Conservation (phyloP, 2,329 filamentous ascomycete species). For the Fusarium sp. region DNA sequence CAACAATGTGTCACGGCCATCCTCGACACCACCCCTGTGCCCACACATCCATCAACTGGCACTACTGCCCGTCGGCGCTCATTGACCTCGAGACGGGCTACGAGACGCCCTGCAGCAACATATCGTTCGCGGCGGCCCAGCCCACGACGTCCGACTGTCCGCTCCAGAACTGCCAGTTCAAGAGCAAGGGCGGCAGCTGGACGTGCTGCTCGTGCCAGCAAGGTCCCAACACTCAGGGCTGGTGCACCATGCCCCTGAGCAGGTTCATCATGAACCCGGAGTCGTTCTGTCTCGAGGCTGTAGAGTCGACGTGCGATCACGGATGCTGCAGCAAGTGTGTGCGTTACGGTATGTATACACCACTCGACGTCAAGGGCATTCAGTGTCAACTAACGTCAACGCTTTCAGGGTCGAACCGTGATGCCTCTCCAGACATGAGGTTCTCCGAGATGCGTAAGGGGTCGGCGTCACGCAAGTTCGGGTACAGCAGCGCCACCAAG, state of each 20-base stretch:
- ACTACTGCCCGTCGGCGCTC: constrained; percentile 60
- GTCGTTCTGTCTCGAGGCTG: constrained; percentile 50
- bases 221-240: constrained; percentile 63
- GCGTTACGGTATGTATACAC: constrained; percentile 51
- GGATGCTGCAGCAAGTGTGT: constrained; percentile 63
- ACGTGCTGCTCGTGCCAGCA: constrained; percentile 64
- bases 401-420: constrained; percentile 47
- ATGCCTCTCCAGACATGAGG: constrained; percentile 51
- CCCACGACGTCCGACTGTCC: constrained; percentile 59
- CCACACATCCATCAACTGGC: constrained; percentile 66
- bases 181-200: constrained; percentile 62
- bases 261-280: constrained; percentile 49
- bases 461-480: constrained; percentile 52
- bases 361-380: too few species aligned
- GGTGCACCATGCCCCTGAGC: constrained; percentile 58
- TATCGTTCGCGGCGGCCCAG: constrained; percentile 60
- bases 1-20: constrained; percentile 65
- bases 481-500: constrained; percentile 46
- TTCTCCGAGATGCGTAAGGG: constrained; percentile 54
- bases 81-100: constrained; percentile 63
- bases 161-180: constrained; percentile 63
- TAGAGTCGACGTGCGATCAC: constrained; percentile 61
- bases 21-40: constrained; percentile 63
- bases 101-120: constrained; percentile 61
- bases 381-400: background rate